Conservation (phyloP, 2,329 filamentous ascomycete genomes). For the Pseudodiploospora longispora region DNA sequence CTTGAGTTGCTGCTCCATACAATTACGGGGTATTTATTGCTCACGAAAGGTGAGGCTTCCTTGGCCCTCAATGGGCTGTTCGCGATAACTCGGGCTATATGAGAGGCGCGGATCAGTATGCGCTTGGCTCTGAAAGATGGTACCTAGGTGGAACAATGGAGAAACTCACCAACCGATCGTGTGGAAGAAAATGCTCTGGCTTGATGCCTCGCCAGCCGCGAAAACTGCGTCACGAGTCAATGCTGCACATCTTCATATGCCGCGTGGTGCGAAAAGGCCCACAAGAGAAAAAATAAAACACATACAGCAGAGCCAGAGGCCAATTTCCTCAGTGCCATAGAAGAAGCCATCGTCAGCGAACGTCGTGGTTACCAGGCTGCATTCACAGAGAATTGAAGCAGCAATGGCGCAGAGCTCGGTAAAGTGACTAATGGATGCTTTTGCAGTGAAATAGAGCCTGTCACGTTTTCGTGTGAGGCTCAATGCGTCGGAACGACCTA, state of each 20-base stretch:
- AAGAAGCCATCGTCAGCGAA: conserved; percentile 46
- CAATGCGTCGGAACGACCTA: conserved; percentile 5
- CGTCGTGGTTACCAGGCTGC: conserved; percentile 20
- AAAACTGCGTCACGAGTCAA: conserved; percentile 42
- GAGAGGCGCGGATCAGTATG: not conserved
- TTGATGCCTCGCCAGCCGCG: conserved; percentile 54
- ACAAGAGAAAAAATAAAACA: conserved; percentile 13
- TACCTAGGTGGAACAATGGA: not conserved
- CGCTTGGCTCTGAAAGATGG: not conserved
- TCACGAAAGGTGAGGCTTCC: conserved; percentile 81
- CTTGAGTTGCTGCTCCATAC: conserved; percentile 38
- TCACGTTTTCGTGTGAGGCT: conserved; percentile 9
- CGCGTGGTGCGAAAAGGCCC: conserved; percentile 2
- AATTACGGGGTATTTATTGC: conserved; percentile 89
- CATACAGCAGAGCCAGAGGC: conserved; percentile 48
- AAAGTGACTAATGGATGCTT: conserved; percentile 5
- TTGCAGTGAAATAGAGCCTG: conserved; percentile 3
- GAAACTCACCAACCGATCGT: conserved; percentile 60
- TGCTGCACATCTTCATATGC: conserved; percentile 5
- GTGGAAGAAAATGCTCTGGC: conserved; percentile 81
- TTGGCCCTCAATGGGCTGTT: conserved; percentile 83
- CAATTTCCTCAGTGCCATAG: conserved; percentile 57
- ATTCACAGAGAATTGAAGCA: conserved; percentile 21
- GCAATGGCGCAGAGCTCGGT: conserved; percentile 7
- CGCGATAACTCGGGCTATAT: conserved; percentile 71